phyloP scores from a whole-genome alignment of 129 eudicot genomes.

The Artemisia argyi region DNA sequence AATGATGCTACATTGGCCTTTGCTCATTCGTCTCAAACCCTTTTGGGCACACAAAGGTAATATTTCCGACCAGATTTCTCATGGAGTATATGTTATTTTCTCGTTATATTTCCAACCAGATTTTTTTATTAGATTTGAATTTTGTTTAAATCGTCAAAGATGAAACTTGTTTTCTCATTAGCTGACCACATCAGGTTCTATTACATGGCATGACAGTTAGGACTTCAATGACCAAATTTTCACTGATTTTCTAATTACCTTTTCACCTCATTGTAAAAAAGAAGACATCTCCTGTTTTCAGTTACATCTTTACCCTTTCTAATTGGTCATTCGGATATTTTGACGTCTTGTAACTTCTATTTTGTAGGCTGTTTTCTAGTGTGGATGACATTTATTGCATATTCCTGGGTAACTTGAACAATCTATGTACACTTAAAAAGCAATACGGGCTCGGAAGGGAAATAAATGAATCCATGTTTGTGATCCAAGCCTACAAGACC shows the following conservation, averaged over 20 bases:
- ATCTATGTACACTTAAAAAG: constrained; percentile 66
- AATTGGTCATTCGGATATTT: not conserved
- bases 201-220: not conserved
- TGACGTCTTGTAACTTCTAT: not conserved
- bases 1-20: constrained; percentile 65
- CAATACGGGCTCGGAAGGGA: constrained; percentile 72
- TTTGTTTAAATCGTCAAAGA: not conserved
- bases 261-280: not conserved
- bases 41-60: constrained; percentile 60
- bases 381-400: constrained; percentile 77
- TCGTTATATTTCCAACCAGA: not conserved
- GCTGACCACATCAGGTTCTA: not conserved
- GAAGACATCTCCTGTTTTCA: not conserved
- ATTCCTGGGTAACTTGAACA: constrained; percentile 74
- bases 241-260: not conserved
- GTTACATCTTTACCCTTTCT: not conserved
- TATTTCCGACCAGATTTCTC: not conserved
- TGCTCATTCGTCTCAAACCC: constrained; percentile 50
- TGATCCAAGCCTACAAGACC: constrained; percentile 88
- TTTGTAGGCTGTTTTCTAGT: constrained; percentile 67
- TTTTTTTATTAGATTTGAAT: not conserved
- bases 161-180: not conserved
- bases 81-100: too few relatives aligned
- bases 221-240: not conserved
- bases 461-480: constrained; percentile 78